Conservation (phyloP, 768 basidiomycete species). For the Pisolithus microcarpus region DNA sequence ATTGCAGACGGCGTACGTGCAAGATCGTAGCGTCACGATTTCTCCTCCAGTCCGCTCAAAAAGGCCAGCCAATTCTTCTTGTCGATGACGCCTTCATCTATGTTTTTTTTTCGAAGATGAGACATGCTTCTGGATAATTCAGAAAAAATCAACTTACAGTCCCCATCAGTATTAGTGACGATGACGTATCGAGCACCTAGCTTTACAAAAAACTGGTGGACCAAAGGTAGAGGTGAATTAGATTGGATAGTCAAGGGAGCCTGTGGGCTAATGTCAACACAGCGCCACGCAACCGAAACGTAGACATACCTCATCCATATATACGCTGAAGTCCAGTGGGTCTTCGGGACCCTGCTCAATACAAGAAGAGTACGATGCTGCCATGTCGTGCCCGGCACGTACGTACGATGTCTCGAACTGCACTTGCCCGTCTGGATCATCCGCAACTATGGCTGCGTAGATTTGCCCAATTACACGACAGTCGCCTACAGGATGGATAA, state of each 20-base stretch:
- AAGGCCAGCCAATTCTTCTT: slow-evolving; percentile 94
- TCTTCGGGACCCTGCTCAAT: slow-evolving; percentile 40
- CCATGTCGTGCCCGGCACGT: slow-evolving; percentile 34
- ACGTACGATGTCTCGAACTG: slow-evolving; percentile 50
- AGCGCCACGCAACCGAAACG: not conserved
- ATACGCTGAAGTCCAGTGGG: slow-evolving; percentile 75
- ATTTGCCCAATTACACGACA: slow-evolving; percentile 1
- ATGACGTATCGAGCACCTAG: slow-evolving; percentile 88
- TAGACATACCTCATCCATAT: slow-evolving; percentile 75
- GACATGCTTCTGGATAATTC: not conserved
- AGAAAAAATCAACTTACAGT: slow-evolving; percentile 46
- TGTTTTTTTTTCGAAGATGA: slow-evolving; percentile 23
- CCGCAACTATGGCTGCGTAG: slow-evolving; percentile 62
- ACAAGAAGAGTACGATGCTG: slow-evolving; percentile 59
- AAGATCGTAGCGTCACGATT: slow-evolving; percentile 15
- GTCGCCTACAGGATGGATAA: not conserved
- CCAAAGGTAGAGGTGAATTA: slow-evolving; percentile 82
- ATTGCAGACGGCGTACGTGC: no score
- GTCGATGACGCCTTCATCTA: slow-evolving; percentile 82
- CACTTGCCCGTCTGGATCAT: slow-evolving; percentile 59
- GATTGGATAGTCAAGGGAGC: slow-evolving; percentile 82
- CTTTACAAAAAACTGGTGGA: slow-evolving; percentile 92
- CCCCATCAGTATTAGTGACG: slow-evolving; percentile 73
- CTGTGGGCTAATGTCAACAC: slow-evolving; percentile 28
- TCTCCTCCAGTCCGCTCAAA: slow-evolving; percentile 67